A percentile compares a stretch with the other conserved stretches of the same genome.
These are phyloP conservation scores for Bryopsis sp. DNA, from an alignment of 139 green algal species.

Conservation along the genomic window DNA sequence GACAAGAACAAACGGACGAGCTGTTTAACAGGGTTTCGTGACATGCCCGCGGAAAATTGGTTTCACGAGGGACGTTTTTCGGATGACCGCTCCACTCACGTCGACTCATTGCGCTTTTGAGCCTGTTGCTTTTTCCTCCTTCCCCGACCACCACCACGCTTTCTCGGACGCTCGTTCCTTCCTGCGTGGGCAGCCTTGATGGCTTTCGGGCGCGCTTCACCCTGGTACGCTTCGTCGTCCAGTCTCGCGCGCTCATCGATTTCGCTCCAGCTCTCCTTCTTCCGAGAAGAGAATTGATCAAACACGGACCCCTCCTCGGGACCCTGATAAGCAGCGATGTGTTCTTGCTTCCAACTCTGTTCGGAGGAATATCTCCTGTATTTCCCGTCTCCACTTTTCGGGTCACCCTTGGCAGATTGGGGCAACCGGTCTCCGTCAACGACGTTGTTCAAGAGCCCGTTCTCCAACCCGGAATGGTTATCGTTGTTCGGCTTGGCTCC, in stretches of 20 bases:
- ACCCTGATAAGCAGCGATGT: no score
- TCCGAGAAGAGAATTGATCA: no score
- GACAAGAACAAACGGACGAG: not conserved
- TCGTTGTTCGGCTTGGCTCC: not conserved
- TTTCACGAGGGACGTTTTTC: not conserved
- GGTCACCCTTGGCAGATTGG: no score
- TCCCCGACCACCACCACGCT: not conserved
- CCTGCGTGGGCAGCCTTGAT: not conserved
- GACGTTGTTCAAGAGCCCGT: not conserved
- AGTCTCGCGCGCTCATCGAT: not conserved
- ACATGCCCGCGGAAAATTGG: not conserved
- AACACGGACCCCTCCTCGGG: no score
- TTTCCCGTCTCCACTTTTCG: no score
- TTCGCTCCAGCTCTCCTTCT: conserved; percentile 16
- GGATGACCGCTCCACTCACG: not conserved
- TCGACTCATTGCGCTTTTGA: not conserved
- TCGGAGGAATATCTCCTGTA: no score
- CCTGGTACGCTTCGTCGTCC: not conserved
- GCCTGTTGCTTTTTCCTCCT: not conserved
- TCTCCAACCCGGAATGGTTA: not conserved
- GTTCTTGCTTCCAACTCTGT: no score
- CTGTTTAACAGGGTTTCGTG: not conserved
- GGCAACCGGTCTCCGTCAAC: no score
- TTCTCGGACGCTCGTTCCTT: not conserved
- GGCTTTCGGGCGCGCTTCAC: not conserved